A percentile compares a stretch with the other conserved stretches of the same genome.
Evolutionary conservation across 306 rosid species (phyloP).

Genomic region (Dicorynia guianensis): DNA sequence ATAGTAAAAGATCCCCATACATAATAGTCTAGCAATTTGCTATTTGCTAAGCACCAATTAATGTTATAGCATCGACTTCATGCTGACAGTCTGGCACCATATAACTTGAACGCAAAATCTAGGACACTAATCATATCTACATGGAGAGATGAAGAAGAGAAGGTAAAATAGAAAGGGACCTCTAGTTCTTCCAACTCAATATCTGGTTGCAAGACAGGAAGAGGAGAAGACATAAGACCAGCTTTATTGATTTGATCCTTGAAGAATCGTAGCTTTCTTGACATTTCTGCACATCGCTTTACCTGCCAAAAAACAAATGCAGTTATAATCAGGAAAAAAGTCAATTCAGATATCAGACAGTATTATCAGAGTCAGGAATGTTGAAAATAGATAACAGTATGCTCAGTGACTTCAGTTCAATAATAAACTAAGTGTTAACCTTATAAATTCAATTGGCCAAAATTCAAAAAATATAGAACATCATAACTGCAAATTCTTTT

Average conservation of each 20-base stretch:
- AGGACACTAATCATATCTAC: constrained; percentile 18
- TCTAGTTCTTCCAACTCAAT: constrained; percentile 81
- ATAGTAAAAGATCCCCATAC: constrained; percentile 14
- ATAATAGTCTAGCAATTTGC: not conserved
- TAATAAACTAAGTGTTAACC: not conserved
- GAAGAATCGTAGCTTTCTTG: constrained; percentile 81
- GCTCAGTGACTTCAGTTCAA: not conserved
- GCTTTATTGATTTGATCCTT: constrained; percentile 86
- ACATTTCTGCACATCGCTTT: constrained; percentile 95
- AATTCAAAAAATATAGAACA: constrained; percentile 13
- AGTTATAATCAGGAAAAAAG: constrained; percentile 15
- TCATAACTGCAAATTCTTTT: constrained; percentile 10
- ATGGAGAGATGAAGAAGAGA: not conserved
- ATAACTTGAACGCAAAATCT: constrained; percentile 29
- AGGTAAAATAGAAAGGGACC: constrained; percentile 54
- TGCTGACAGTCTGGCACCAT: not conserved
- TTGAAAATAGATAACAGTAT: not conserved
- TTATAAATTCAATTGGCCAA: not conserved
- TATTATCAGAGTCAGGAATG: constrained; percentile 8
- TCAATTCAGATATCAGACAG: not conserved
- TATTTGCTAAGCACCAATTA: constrained; percentile 21
- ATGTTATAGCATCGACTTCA: not conserved
- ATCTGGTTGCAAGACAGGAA: constrained; percentile 60
- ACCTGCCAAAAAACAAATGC: constrained; percentile 61
- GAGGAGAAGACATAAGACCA: constrained; percentile 58